Conservation (phyloP, 805 yeast genomes). For the Monosporozyma aerobia region DNA sequence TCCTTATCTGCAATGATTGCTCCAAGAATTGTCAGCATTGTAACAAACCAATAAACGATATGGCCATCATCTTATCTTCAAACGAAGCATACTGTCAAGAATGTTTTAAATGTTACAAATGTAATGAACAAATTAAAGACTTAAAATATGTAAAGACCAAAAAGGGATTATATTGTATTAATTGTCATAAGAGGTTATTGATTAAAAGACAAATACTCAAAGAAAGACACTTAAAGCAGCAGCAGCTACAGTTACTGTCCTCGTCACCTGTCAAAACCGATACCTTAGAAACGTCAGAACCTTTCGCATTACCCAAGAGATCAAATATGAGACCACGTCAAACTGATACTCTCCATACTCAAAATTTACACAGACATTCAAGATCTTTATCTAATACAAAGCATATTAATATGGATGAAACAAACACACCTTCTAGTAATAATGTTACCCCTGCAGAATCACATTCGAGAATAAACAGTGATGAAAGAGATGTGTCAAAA, state of each 20-base stretch:
- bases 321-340: conserved; percentile 14
- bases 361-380: conserved; percentile 1
- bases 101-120: conserved; percentile 84
- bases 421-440: neutral
- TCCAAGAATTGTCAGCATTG: conserved; percentile 82
- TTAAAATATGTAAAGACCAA: conserved; percentile 86
- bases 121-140: conserved; percentile 79
- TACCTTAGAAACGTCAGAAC: neutral
- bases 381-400: conserved; percentile 1
- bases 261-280: neutral
- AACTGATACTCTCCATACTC: neutral
- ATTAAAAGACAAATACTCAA: conserved; percentile 52
- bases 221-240: conserved; percentile 5
- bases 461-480: neutral
- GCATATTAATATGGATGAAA: neutral
- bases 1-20: conserved; percentile 79
- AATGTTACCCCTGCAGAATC: neutral
- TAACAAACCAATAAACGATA: conserved; percentile 76
- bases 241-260: neutral
- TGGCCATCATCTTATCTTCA: conserved; percentile 69
- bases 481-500: neutral
- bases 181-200: conserved; percentile 76
- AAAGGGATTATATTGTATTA: conserved; percentile 87
- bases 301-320: conserved; percentile 12
- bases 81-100: conserved; percentile 89